phyloP scores from a whole-genome alignment of 805 yeast genomes.

The Ogataea nonfermentans region DNA sequence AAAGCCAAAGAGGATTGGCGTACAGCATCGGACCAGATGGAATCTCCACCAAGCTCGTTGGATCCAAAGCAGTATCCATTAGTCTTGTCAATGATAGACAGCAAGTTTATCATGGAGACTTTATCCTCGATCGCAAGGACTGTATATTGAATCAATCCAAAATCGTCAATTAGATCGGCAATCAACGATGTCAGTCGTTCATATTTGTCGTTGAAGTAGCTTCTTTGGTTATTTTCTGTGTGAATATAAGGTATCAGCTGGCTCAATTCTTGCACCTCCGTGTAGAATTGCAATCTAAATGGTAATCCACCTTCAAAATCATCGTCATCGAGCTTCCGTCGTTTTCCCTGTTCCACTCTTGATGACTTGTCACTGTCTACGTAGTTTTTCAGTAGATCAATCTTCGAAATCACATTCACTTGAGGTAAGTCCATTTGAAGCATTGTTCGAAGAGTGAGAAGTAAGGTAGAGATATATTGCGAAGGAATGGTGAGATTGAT shows the following conservation, averaged over 20 bases:
- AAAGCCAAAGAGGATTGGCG: constrained; percentile 63
- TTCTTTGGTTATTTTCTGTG: constrained; percentile 69
- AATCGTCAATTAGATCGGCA: constrained; percentile 83
- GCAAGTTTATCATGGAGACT: constrained; percentile 80
- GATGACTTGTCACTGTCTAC: constrained; percentile 29
- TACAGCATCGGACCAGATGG: constrained; percentile 95
- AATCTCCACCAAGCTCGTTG: constrained; percentile 94
- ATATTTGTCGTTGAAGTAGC: constrained; percentile 44
- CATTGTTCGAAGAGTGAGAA: constrained; percentile 87
- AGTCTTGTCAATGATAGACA: constrained; percentile 81
- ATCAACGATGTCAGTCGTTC: constrained; percentile 71
- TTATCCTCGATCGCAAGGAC: constrained; percentile 92
- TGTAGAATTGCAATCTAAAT: constrained; percentile 78
- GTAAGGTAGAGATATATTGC: constrained; percentile 77
- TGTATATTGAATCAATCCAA: constrained; percentile 81
- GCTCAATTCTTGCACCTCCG: constrained; percentile 84
- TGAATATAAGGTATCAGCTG: constrained; percentile 66
- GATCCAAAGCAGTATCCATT: constrained; percentile 92
- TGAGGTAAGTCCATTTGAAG: constrained; percentile 90
- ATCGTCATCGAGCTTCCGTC: constrained; percentile 13
- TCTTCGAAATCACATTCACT: constrained; percentile 86
- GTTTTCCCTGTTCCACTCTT: constrained; percentile 18
- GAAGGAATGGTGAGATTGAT: constrained; percentile 81
- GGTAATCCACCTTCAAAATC: constrained; percentile 62
- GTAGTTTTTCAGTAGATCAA: constrained; percentile 70